A percentile compares a stretch with the other conserved stretches of the same genome.
phyloP scores from a whole-genome alignment of 768 basidiomycete genomes.

The Megacollybia marginata region DNA sequence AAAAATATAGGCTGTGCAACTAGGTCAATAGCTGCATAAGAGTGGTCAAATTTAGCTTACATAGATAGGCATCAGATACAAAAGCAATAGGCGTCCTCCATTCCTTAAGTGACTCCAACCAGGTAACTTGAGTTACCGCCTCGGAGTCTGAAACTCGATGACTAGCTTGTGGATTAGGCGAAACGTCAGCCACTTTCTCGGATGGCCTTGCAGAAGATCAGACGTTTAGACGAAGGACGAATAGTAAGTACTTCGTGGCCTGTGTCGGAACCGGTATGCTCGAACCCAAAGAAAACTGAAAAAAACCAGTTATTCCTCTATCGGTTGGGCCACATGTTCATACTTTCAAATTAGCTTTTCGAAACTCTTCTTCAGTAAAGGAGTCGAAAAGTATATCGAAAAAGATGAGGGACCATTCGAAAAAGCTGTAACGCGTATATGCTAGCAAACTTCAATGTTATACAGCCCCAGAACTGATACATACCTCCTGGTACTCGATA shows the following conservation, averaged over 20 bases:
- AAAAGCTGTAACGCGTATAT: constrained; percentile 80
- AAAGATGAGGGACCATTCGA: constrained; percentile 80
- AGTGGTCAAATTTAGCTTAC: constrained; percentile 29
- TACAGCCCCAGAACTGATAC: constrained; percentile 6
- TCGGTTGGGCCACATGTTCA: no score
- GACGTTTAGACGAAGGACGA: no score
- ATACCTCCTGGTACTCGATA: constrained; percentile 70
- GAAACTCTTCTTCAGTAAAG: constrained; percentile 53
- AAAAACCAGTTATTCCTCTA: no score
- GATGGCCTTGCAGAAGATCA: no score
- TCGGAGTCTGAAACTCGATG: no score
- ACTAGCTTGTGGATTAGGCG: no score
- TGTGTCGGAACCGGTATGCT: no score
- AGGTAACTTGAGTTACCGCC: no score
- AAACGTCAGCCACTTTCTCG: no score
- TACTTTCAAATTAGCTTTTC: constrained; percentile 46
- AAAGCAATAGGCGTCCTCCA: constrained; percentile 21
- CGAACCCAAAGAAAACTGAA: no score
- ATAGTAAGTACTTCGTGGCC: no score
- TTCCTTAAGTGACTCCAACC: neutral
- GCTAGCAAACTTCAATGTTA: constrained; percentile 35
- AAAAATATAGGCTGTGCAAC: constrained; percentile 57
- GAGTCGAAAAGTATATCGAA: constrained; percentile 72
- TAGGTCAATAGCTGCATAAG: constrained; percentile 1
- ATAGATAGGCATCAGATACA: constrained; percentile 44